Percentiles rank a stretch among this genome's conserved stretches.
These are phyloP conservation scores for Pugionium cornutum DNA, from an alignment of 345 rosid genomes.

Conservation along the genomic window DNA sequence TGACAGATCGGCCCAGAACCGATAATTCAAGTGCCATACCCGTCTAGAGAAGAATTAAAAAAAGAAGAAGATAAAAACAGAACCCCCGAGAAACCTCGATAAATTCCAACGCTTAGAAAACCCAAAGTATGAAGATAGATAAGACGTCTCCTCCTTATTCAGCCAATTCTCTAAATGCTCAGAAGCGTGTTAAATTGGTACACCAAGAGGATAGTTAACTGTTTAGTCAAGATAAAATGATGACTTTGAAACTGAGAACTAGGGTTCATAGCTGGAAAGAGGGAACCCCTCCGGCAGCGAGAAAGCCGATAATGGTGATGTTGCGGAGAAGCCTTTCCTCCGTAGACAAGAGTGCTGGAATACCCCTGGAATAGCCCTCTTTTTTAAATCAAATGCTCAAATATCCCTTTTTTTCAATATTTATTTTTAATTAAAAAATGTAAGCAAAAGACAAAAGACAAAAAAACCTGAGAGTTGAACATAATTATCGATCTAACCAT, in stretches of 20 bases:
- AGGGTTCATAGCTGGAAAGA: constrained; percentile 31
- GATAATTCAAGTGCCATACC: constrained; percentile 54
- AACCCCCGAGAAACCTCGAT: neutral
- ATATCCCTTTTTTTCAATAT: too few species aligned
- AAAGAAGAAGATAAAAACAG: constrained; percentile 2
- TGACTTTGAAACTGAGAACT: constrained; percentile 7
- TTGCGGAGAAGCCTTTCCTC: constrained; percentile 41
- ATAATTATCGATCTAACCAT: too few species aligned
- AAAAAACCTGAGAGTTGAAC: too few species aligned
- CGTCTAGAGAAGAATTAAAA: constrained; percentile 27
- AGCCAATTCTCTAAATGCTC: constrained; percentile 24
- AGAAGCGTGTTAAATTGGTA: constrained; percentile 30
- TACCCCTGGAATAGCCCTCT: too few species aligned
- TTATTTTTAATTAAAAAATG: too few species aligned
- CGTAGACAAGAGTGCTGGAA: too few species aligned
- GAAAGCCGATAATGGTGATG: constrained; percentile 32
- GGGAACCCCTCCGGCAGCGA: constrained; percentile 37
- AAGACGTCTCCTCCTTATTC: constrained; percentile 34
- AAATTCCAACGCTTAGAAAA: constrained; percentile 22
- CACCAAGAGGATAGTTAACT: constrained; percentile 25
- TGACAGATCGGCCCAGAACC: constrained; percentile 47
- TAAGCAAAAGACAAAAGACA: too few species aligned
- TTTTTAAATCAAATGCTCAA: too few species aligned
- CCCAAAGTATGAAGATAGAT: constrained; percentile 22
- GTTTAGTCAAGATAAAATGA: constrained; percentile 18